phyloP scores from a whole-genome alignment of 768 basidiomycete genomes.

The Xerocomus brunneocitrinus region DNA sequence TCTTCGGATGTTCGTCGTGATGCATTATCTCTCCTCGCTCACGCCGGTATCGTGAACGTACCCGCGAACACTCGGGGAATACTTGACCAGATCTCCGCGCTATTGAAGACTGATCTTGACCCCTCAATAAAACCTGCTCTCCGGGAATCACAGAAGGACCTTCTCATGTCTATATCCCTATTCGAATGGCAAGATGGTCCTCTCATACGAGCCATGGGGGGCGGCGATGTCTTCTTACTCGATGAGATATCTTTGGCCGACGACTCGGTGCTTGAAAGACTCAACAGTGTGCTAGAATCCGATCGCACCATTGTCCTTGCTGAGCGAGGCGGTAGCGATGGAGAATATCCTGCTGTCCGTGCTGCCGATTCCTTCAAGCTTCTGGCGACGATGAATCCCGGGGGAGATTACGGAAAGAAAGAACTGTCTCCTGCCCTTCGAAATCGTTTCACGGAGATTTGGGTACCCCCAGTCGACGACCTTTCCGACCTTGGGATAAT shows the following conservation, averaged over 20 bases:
- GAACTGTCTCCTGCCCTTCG: slow-evolving; percentile 94
- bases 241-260: slow-evolving; percentile 98
- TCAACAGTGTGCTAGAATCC: slow-evolving; percentile 97
- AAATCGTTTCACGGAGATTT: slow-evolving; percentile 98
- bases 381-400: slow-evolving; percentile 98
- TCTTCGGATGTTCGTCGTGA: slow-evolving; percentile 49
- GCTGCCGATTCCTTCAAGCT: slow-evolving; percentile 77
- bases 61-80: slow-evolving; percentile 26
- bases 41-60: slow-evolving; percentile 34
- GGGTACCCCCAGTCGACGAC: slow-evolving; percentile 85
- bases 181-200: slow-evolving; percentile 99
- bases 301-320: slow-evolving; percentile 85
- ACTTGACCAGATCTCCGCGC: slow-evolving; percentile 19
- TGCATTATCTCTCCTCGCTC: slow-evolving; percentile 37
- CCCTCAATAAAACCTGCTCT: slow-evolving; percentile 32
- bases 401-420: slow-evolving; percentile 98
- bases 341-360: slow-evolving; percentile 59
- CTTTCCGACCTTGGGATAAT: slow-evolving; percentile 75
- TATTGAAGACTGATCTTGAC: slow-evolving; percentile 29
- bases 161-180: slow-evolving; percentile 60
- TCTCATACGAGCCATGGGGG: slow-evolving; percentile 86
- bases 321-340: slow-evolving; percentile 78
- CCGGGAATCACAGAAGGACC: slow-evolving; percentile 38
- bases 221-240: slow-evolving; percentile 81
- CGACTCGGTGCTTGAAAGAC: slow-evolving; percentile 93